Evolutionary conservation across 768 basidiomycete species (phyloP), one percentile per base, ranked within the genome.

Genomic region (Phaeotremella skinneri): DNA sequence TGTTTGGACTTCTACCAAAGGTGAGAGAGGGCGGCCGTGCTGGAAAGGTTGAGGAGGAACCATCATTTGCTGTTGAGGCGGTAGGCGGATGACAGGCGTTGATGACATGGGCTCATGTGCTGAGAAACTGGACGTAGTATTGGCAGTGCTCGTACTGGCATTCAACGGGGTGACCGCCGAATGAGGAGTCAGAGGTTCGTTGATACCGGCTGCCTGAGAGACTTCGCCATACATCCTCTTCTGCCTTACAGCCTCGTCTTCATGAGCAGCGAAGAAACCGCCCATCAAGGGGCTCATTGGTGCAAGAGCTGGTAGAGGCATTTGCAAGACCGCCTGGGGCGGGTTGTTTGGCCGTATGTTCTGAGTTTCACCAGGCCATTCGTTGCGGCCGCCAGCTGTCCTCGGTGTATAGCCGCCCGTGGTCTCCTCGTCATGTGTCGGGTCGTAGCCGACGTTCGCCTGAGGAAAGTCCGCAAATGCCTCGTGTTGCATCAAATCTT

Each of bases 161-260:
- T 45, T 23, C 7, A 45, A 13, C 6, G 11, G 21, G 21, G 7
- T 13, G 6, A 29, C 52, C n/a, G 65, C 52, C 4, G 68, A 56
- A 34, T 52, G 27, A 41, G 71, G 71, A 6, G 71, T 70, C 13
- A 51, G 45, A 4, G 71, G 71, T 42, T 73, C 71, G 20, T 30
- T 14, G 41, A 70, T 59, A 9, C 72, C 72, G n/a, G 69, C 72
- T 1, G 62, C 59, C 2, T 47, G 37, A 14, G 69, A 60, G 16
- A 73, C 66, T 34, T 73, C 72, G 21, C 58, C 61, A 41, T 73
- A 70, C 50, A 70, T 58, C 48, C 62, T 49, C 53, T 73, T 73
- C 56, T 70, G 68, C 9, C 37, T 17, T 4, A 66, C 50, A n/a
- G 41, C 39, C 42, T 68, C 68, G 32, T 66, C 58, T 29, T 62